Evolutionary conservation across 345 rosid genomes (phyloP), one percentile per base, ranked within the genome.

Genomic region (Luvunga scandens): DNA sequence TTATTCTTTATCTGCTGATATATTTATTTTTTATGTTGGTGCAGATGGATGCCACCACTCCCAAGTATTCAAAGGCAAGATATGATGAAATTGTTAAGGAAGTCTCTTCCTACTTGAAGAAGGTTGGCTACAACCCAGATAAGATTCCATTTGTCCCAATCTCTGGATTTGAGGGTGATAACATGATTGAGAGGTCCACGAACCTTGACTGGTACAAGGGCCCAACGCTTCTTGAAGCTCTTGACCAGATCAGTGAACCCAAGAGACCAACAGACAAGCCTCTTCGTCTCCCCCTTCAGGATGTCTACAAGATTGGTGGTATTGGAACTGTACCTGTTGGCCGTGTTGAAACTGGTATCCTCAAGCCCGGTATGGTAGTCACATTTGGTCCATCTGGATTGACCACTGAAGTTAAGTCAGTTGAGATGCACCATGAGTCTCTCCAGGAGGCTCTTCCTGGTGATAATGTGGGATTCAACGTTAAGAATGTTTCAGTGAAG

Each of bases 191-290:
- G 84, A 87, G 94, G 81, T 91, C 94, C 22, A 85, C 91, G 79
- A 91, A 91, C 81, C 91, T 91, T 0, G 94, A 91, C 83, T 91
- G 93, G 94, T 91, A 91, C 88, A 88, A 91, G 87, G 94, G 94
- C 39, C 94, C 93, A 19, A 91, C 94, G 8, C 89, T 91, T 14
- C 91, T 89, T 12, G 93, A 91, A 0, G 90, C 92, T 27, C 94
- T 91, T 74, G 94, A 91, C 89, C 34, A 68, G 89, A 75, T 91
- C 72, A 53, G 69, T 14, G 94, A 91, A 86, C 94, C 98, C 55
- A 93, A 92, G 91, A 90, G 98, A 77, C 97, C 98, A 14, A 53
- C 94, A 27, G 98, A 93, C 91, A 93, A 92, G 89, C 97, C 98
- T 30, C 97, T 93, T 3, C 95, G 95, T 71, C 97, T 91, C 2